Evolutionary conservation across 352 stramenopile genomes (phyloP), one percentile per base, ranked within the genome.

Genomic region (Phytophthora pistaciae): DNA sequence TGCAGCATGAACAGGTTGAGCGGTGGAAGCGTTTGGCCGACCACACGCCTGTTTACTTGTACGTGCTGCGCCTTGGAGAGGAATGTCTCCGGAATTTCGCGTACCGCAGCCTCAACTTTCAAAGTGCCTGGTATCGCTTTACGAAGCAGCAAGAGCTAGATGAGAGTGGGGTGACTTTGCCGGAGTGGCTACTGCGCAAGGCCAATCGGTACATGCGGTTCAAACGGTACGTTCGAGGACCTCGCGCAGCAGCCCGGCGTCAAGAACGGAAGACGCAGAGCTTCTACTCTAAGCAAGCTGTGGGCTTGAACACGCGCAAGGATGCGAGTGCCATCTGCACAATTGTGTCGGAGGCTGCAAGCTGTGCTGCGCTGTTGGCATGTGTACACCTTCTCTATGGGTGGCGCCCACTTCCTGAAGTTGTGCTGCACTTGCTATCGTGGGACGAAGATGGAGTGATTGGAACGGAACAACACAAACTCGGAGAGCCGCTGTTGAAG

Each of bases 171-270:
- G 60, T 81, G 5, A 53, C 68, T 25, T 33, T 96, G 1, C 90
- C 90, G 0, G 56, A 75, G 14, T 95, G 87, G 82, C 60, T 97
- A 23, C 66, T 94, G 8, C 86, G 90, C 11, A 94, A 94, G 59
- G 90, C 90, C 4, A 88, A 85, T 40, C 83, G 90, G 3, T 97
- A 97, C 52, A 60, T 96, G 64, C 88, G 90, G 0, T 94, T 94
- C 63, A 97, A 97, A 66, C 75, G 90, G 5, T 97, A 97, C 48
- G 75, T 87, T 7, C 79, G 90, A 56, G 90, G 87, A 13, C 90
- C 90, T 21, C 80, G 84, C 27, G 86, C 84, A 10, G 78, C 88
- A 1, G 56, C 71, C 3, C 80, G 90, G 1, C 88, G 90, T 23
- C 68, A 83, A 18, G 64, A 77, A 29, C 83, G 88, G 4, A 97